These are phyloP conservation scores for Alternaria triticimaculans DNA, from an alignment of 2,329 filamentous ascomycete genomes.

Conservation along the genomic window DNA sequence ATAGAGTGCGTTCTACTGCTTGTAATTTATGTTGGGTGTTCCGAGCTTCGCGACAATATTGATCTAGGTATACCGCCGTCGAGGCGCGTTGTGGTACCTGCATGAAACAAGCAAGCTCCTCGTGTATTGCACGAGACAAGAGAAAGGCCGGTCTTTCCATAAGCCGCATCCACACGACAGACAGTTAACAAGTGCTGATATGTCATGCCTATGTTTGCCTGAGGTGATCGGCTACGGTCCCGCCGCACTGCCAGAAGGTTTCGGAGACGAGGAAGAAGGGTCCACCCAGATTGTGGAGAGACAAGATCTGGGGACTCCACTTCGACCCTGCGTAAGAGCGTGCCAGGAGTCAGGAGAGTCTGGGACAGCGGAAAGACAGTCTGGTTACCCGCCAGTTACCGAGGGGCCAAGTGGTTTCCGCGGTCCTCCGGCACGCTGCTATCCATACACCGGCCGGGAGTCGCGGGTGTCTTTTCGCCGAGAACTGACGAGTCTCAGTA, in stretches of 20 bases:
- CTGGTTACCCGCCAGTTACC: neutral
- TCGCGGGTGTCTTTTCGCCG: neutral
- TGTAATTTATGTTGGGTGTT: neutral
- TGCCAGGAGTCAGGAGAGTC: conserved; percentile 2
- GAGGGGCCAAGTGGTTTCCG: neutral
- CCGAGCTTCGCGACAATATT: neutral
- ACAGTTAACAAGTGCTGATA: neutral
- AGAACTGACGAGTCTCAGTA: neutral
- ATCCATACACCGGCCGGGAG: neutral
- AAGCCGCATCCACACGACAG: neutral
- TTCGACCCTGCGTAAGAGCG: conserved; percentile 26
- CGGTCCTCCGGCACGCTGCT: neutral
- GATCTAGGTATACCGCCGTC: neutral
- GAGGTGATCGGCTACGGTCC: neutral
- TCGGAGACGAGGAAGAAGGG: conserved; percentile 3
- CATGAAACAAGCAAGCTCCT: neutral
- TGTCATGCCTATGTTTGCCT: neutral
- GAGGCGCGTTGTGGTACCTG: neutral
- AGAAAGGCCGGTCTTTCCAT: neutral
- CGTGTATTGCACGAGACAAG: neutral
- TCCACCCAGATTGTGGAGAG: conserved; percentile 9
- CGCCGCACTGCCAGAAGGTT: neutral
- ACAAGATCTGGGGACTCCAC: conserved; percentile 25
- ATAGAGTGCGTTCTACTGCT: neutral
- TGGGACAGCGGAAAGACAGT: neutral